Evolutionary conservation across 2,329 filamentous ascomycete genomes (phyloP).

Genomic region (Fusarium drepaniforme): DNA sequence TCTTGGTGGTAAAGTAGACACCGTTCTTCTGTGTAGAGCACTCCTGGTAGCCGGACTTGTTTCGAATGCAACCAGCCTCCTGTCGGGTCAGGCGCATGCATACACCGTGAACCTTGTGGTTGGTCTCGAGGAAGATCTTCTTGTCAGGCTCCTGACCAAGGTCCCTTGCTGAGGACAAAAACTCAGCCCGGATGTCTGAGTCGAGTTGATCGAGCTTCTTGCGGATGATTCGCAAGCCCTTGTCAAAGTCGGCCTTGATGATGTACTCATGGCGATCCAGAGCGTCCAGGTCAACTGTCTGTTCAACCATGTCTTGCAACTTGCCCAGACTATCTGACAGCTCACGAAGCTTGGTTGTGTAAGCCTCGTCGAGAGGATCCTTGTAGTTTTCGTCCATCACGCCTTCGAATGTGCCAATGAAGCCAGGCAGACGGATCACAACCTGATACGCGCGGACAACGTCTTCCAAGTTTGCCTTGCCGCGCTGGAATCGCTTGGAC

Average conservation of each 20-base stretch:
- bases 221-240: slow-evolving; percentile 86
- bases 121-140: slow-evolving; percentile 93
- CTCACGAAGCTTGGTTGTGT: slow-evolving; percentile 84
- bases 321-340: slow-evolving; percentile 84
- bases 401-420: slow-evolving; percentile 88
- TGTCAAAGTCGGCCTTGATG: slow-evolving; percentile 98
- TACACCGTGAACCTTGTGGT: slow-evolving; percentile 95
- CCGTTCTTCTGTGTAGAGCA: slow-evolving; percentile 99
- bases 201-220: slow-evolving; percentile 90
- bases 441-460: slow-evolving; percentile 97
- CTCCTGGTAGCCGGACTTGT: slow-evolving; percentile 90
- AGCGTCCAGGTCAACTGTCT: slow-evolving; percentile 94
- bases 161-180: slow-evolving; percentile 80
- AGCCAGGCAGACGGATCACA: slow-evolving; percentile 89
- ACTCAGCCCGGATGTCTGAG: slow-evolving; percentile 86
- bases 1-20: slow-evolving; percentile 94
- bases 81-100: slow-evolving; percentile 93
- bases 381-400: slow-evolving; percentile 97
- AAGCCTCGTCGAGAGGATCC: slow-evolving; percentile 85
- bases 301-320: slow-evolving; percentile 98
- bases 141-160: slow-evolving; percentile 95
- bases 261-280: slow-evolving; percentile 98
- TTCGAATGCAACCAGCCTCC: slow-evolving; percentile 93
- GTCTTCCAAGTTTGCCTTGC: slow-evolving; percentile 91
- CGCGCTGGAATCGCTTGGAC: slow-evolving; percentile 94